These are phyloP conservation scores for Aristolochia californica DNA, from an alignment of 164 flowering plant genomes.

Conservation along the genomic window DNA sequence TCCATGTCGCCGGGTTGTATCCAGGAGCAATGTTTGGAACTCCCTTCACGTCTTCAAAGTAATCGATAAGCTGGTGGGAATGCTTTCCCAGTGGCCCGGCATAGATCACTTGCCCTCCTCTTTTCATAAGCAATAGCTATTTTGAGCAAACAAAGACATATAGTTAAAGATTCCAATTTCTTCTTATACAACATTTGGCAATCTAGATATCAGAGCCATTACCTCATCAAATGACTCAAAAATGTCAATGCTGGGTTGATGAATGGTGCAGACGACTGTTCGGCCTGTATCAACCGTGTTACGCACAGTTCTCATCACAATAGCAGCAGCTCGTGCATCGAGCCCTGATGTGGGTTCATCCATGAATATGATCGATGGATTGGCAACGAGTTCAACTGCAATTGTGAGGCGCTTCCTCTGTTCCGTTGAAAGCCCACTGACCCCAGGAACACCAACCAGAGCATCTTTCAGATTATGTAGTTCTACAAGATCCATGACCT, in stretches of 20 bases:
- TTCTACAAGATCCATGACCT: conserved; percentile 91
- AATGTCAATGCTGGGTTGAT: conserved; percentile 95
- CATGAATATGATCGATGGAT: conserved; percentile 97
- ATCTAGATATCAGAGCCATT: not conserved
- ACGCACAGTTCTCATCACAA: conserved; percentile 91
- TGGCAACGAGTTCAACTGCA: conserved; percentile 96
- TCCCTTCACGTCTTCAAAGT: conserved; percentile 61
- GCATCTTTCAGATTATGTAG: conserved; percentile 67
- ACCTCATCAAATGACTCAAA: conserved; percentile 98
- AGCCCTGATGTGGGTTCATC: conserved; percentile 99
- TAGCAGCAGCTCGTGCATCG: conserved; percentile 97
- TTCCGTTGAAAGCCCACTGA: conserved; percentile 89
- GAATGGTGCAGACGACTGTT: conserved; percentile 96
- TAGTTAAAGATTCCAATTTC: not conserved
- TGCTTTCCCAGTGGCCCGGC: conserved; percentile 74
- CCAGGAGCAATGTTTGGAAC: conserved; percentile 8
- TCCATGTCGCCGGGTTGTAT: conserved; percentile 19
- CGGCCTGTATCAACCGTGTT: conserved; percentile 97
- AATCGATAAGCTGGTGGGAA: conserved; percentile 66
- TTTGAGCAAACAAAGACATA: not conserved
- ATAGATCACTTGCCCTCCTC: conserved; percentile 94
- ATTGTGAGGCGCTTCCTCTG: conserved; percentile 91
- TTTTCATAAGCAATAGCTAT: conserved; percentile 75
- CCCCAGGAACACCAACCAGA: conserved; percentile 81
- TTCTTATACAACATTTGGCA: not conserved